Evolutionary conservation across 2,329 filamentous ascomycete species (phyloP).

Genomic region (Colletotrichum aenigma): DNA sequence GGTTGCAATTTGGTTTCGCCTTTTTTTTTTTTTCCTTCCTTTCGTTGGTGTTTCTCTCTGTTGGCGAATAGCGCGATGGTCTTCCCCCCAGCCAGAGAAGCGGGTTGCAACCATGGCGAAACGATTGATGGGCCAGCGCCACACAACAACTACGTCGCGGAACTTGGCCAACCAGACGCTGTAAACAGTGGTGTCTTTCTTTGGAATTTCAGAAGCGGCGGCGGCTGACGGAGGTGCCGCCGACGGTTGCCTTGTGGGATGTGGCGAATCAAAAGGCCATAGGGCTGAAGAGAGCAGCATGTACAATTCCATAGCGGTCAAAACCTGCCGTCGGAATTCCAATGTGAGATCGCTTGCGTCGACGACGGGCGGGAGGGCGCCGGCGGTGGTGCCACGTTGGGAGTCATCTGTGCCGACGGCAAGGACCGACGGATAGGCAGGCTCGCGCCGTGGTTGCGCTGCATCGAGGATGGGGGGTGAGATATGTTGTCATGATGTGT

Average conservation of each 20-base stretch:
- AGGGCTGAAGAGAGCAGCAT: not conserved
- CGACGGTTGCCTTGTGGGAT: not conserved
- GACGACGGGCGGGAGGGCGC: not conserved
- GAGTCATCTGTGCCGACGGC: not conserved
- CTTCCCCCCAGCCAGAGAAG: not conserved
- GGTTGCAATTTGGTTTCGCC: not conserved
- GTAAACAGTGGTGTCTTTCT: not conserved
- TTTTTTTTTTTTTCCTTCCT: not conserved
- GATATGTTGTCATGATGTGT: not conserved
- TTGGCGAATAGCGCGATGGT: not conserved
- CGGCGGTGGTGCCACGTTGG: not conserved
- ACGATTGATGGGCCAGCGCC: not conserved
- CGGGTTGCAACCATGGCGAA: not conserved
- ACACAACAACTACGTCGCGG: not conserved
- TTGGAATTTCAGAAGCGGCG: not conserved
- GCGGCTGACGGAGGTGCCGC: not conserved
- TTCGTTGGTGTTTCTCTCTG: not conserved
- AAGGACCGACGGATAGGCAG: not conserved
- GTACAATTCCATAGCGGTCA: not conserved
- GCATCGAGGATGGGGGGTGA: not conserved
- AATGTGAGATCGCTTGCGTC: not conserved
- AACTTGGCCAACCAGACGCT: not conserved
- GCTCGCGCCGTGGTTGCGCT: not conserved
- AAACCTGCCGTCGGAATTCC: not conserved
- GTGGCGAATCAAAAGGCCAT: not conserved